Evolutionary conservation across 495 filamentous ascomycete species (phyloP).

Genomic region (Hamigera avellanea): DNA sequence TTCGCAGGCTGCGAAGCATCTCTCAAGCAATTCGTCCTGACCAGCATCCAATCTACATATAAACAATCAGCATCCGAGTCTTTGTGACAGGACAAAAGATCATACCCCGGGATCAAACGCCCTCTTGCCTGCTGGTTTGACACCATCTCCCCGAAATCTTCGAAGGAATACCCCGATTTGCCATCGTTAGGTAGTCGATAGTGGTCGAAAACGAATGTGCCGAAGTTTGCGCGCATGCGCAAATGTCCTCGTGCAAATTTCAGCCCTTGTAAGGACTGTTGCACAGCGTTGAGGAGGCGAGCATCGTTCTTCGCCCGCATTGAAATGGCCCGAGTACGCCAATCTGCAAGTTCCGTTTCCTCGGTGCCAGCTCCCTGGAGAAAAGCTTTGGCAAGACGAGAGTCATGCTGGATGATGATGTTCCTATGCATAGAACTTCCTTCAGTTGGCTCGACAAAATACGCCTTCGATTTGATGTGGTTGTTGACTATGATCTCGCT

Average conservation of each 20-base stretch:
- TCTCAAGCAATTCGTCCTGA: conserved; percentile 13
- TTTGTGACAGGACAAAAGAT: neutral
- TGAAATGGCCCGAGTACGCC: conserved; percentile 5
- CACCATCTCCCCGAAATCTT: conserved; percentile 40
- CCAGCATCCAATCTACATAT: conserved; percentile 12
- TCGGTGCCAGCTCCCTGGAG: conserved; percentile 5
- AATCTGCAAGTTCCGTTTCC: conserved; percentile 3
- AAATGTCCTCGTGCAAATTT: conserved; percentile 26
- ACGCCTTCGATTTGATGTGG: conserved; percentile 18
- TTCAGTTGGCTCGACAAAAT: conserved; percentile 30
- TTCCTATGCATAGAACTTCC: conserved; percentile 5
- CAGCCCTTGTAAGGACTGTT: conserved; percentile 19
- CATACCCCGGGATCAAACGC: conserved; percentile 27
- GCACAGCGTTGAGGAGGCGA: conserved; percentile 15
- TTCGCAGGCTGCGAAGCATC: conserved; percentile 16
- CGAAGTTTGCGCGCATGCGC: conserved; percentile 46
- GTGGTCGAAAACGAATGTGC: conserved; percentile 34
- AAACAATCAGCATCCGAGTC: neutral
- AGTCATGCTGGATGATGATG: conserved; percentile 8
- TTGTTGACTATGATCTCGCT: conserved; percentile 20
- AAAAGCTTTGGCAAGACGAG: conserved; percentile 6
- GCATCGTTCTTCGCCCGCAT: conserved; percentile 15
- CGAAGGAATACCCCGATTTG: conserved; percentile 24
- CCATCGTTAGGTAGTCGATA: conserved; percentile 27
- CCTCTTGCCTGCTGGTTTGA: conserved; percentile 24